A percentile compares a stretch with the other conserved stretches of the same genome.
Conservation (phyloP, 495 filamentous ascomycete genomes). For the Echria macrotheca region DNA sequence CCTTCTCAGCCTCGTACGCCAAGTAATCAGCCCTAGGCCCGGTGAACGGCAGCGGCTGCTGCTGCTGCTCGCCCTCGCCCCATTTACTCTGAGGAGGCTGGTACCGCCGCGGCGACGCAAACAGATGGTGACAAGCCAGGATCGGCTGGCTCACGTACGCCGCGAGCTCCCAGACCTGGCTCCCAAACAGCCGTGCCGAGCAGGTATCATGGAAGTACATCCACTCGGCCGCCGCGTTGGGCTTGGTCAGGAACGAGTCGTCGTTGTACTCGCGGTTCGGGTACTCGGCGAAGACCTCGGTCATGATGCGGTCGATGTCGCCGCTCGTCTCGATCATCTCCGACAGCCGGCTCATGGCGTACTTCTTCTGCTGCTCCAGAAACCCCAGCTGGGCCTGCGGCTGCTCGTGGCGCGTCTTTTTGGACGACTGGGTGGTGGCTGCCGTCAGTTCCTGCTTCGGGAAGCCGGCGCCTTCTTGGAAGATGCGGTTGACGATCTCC, state of each 20-base stretch:
- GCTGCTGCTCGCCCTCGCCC: conserved; percentile 42
- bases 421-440: conserved; percentile 16
- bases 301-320: conserved; percentile 79
- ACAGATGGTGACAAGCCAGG: conserved; percentile 87
- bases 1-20: conserved; percentile 70
- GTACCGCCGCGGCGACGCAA: conserved; percentile 57
- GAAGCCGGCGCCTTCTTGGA: conserved; percentile 82
- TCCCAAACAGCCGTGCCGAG: conserved; percentile 63
- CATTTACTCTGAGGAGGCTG: conserved; percentile 39
- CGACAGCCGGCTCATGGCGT: conserved; percentile 70
- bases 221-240: conserved; percentile 84
- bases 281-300: conserved; percentile 74
- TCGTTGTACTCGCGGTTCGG: conserved; percentile 85
- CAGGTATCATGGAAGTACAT: conserved; percentile 86
- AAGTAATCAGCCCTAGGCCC: conserved; percentile 73
- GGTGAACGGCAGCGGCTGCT: conserved; percentile 64
- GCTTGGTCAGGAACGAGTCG: conserved; percentile 84
- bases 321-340: conserved; percentile 87
- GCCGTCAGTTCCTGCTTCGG: conserved; percentile 47
- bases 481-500: conserved; percentile 80
- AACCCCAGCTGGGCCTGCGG: conserved; percentile 55
- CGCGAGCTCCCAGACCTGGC: conserved; percentile 82
- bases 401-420: conserved; percentile 36
- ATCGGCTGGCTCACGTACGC: conserved; percentile 81
- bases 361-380: conserved; percentile 67